phyloP scores from a whole-genome alignment of 169 alveolate genomes.

The Cryptosporidium ubiquitum region DNA sequence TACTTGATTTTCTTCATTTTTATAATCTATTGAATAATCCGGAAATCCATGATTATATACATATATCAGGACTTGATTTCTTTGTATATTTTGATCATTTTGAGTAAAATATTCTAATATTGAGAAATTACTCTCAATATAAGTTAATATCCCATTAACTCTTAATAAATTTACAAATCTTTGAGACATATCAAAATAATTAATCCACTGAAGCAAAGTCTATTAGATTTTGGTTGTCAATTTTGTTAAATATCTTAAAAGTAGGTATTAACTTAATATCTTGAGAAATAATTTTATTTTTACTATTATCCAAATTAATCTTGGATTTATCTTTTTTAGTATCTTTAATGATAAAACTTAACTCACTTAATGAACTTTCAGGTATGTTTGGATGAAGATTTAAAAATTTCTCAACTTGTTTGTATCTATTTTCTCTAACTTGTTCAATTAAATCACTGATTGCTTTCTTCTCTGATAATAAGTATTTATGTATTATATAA shows the following conservation, averaged over 20 bases:
- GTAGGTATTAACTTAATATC: constrained; percentile 3
- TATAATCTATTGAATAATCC: constrained; percentile 33
- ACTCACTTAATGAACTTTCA: constrained; percentile 3
- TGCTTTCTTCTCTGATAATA: constrained; percentile 47
- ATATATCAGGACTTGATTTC: background rate
- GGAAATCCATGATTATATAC: constrained; percentile 73
- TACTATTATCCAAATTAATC: background rate
- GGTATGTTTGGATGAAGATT: constrained; percentile 39
- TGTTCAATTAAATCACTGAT: constrained; percentile 1
- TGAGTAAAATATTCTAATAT: background rate
- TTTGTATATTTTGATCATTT: background rate
- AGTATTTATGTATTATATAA: constrained; percentile 33
- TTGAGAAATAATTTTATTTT: background rate
- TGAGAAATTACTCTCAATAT: constrained; percentile 18
- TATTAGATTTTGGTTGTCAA: background rate
- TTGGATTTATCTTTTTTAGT: constrained; percentile 6
- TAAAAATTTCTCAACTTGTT: constrained; percentile 17
- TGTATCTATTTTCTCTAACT: constrained; percentile 17
- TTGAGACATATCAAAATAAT: background rate
- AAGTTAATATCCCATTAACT: constrained; percentile 49
- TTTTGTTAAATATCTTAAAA: constrained; percentile 8
- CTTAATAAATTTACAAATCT: constrained; percentile 5
- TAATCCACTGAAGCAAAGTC: constrained; percentile 36
- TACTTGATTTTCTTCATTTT: background rate
- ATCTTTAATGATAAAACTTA: constrained; percentile 27